Evolutionary conservation across 805 yeast genomes (phyloP), one percentile per base, ranked within the genome.

Genomic region (Ogataea neopini): DNA sequence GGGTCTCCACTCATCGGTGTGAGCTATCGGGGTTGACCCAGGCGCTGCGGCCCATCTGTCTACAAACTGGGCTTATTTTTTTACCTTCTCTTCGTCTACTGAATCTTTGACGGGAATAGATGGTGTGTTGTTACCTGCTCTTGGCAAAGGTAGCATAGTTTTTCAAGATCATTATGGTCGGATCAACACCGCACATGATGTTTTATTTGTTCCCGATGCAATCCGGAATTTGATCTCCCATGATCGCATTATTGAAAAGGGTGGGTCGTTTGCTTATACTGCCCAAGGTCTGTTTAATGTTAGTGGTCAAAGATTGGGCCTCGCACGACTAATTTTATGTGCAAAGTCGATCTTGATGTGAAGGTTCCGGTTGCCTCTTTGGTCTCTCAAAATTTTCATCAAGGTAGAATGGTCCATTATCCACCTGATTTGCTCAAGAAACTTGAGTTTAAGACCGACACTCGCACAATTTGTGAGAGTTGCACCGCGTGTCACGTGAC

Each of bases 401-500:
- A 13, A 8, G 14, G n/a, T n/a, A 8, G 14, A 4, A 10, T 28
- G 30, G 30, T 4, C 14, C 30, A 13, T 28, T 8, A 8, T 28
- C 30, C 30, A 11, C 30, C 14, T 4, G 30, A 8, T 10, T 8
- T 13, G 30, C 6, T 28, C 25, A 22, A 22, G 25, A 22, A 22
- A 22, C 25, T 5, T 8, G 25, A 8, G 5, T 22, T 22, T 8
- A 22, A 33, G 37, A 8, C 23, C 4, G 38, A 19, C 18, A 35
- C 38, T 18, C 38, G 23, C 38, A 28, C 30, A 5, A 18, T 17
- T 38, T 38, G 30, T 5, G 15, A 38, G 19, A 26, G 32, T 25
- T 38, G 41, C 17, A 19, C 32, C 23, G 41, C 17, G 3, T 17
- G 41, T 38, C 30, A 38, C 30, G 41, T 29, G 23, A 29, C 35